phyloP scores from a whole-genome alignment of 441 rosid genomes.

The Croton setiger region DNA sequence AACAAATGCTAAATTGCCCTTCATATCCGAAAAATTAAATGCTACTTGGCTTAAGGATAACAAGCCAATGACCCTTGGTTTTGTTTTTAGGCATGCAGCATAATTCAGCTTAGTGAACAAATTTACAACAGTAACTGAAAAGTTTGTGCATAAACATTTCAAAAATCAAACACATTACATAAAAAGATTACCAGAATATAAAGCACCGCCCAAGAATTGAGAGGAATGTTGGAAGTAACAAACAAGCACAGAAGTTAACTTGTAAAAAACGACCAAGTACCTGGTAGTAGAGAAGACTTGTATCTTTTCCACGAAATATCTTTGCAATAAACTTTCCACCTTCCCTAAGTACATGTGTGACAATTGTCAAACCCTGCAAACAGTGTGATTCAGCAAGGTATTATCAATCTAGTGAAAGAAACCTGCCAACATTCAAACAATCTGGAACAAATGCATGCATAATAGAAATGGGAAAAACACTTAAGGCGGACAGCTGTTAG shows the following conservation, averaged over 20 bases:
- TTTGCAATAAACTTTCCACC: conserved; percentile 92
- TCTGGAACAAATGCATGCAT: not conserved
- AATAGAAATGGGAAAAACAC: not conserved
- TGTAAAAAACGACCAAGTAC: conserved; percentile 30
- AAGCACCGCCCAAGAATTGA: not conserved
- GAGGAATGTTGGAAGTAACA: not conserved
- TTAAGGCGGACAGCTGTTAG: not conserved
- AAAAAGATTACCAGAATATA: not conserved
- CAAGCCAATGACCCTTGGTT: not conserved
- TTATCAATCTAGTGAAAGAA: not conserved
- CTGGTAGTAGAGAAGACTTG: conserved; percentile 94
- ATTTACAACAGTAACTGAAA: conserved; percentile 1
- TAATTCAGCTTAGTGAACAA: not conserved
- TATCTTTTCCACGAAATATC: conserved; percentile 98
- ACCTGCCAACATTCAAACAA: not conserved
- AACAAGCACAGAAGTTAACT: not conserved
- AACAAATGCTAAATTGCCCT: not conserved
- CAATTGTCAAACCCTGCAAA: conserved; percentile 85
- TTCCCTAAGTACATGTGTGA: conserved; percentile 77
- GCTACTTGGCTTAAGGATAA: not conserved
- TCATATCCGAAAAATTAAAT: no score
- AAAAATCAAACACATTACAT: not conserved
- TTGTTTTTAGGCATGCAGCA: not conserved
- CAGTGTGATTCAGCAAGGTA: conserved; percentile 11
- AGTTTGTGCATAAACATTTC: not conserved